These are phyloP conservation scores for Colletotrichum sp. DNA, from an alignment of 2,329 filamentous ascomycete species.

Conservation along the genomic window DNA sequence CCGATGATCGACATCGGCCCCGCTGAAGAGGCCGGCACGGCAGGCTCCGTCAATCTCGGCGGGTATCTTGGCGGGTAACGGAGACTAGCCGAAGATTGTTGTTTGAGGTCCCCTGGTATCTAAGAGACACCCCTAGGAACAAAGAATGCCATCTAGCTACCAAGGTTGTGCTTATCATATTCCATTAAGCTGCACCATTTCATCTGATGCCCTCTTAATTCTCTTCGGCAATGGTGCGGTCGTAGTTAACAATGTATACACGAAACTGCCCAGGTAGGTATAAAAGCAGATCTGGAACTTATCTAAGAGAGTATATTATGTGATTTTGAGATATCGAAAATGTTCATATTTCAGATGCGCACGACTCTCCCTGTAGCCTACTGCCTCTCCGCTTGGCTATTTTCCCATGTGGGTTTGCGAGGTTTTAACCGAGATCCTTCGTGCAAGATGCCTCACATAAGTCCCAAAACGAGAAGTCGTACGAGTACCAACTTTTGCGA, in stretches of 20 bases:
- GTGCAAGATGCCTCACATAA: not conserved
- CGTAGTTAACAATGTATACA: not conserved
- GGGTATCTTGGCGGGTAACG: not conserved
- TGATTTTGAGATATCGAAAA: not conserved
- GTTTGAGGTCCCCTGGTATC: not conserved
- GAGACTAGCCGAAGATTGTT: not conserved
- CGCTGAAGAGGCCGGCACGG: not conserved
- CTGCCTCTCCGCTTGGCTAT: not conserved
- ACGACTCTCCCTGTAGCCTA: not conserved
- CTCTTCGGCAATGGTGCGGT: not conserved
- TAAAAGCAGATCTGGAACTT: not conserved
- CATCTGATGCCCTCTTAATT: not conserved
- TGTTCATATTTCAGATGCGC: not conserved
- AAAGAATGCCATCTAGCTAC: not conserved
- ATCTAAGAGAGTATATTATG: rapidly evolving
- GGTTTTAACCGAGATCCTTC: not conserved
- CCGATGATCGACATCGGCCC: not conserved
- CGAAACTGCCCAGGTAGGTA: not conserved
- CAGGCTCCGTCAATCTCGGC: not conserved
- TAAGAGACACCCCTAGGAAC: not conserved
- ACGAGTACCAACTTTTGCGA: not conserved
- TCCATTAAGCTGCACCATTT: not conserved
- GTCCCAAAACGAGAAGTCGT: not conserved
- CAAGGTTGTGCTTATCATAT: not conserved
- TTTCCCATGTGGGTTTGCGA: not conserved